phyloP scores from a whole-genome alignment of 2,329 filamentous ascomycete genomes.

The Moelleriella libera region DNA sequence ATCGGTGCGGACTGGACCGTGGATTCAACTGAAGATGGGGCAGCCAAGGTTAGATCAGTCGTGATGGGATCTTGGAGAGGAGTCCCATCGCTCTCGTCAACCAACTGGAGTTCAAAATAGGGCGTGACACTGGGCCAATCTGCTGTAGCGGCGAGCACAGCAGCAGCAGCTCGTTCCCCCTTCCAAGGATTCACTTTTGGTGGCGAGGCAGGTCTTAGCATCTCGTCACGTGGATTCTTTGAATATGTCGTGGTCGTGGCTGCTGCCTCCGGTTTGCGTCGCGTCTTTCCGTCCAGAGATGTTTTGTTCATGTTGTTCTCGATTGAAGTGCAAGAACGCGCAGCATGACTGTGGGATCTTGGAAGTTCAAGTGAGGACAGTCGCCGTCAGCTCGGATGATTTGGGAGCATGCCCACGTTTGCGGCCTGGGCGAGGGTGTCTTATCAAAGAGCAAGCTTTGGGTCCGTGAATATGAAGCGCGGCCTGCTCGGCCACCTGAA shows the following conservation, averaged over 20 bases:
- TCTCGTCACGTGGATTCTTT: background rate
- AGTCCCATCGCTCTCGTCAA: background rate
- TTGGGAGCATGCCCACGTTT: no score
- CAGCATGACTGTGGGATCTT: background rate
- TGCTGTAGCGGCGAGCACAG: background rate
- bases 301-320: background rate
- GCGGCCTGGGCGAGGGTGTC: no score
- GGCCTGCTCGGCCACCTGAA: no score
- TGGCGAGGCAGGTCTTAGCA: constrained; percentile 17
- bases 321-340: background rate
- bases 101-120: background rate
- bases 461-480: no score
- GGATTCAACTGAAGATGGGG: no score
- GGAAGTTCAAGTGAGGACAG: no score
- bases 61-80: background rate
- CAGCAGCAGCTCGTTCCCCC: background rate
- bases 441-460: no score
- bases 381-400: no score
- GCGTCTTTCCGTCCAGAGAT: constrained; percentile 1
- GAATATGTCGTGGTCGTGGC: constrained; percentile 1
- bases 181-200: constrained; percentile 19
- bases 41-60: no score
- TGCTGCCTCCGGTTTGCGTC: background rate
- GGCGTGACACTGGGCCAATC: constrained; percentile 1
- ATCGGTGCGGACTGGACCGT: no score